Base-by-base conservation (phyloP, 2,329 filamentous ascomycete genomes). In the Hymenoscyphus salicellus region DNA sequence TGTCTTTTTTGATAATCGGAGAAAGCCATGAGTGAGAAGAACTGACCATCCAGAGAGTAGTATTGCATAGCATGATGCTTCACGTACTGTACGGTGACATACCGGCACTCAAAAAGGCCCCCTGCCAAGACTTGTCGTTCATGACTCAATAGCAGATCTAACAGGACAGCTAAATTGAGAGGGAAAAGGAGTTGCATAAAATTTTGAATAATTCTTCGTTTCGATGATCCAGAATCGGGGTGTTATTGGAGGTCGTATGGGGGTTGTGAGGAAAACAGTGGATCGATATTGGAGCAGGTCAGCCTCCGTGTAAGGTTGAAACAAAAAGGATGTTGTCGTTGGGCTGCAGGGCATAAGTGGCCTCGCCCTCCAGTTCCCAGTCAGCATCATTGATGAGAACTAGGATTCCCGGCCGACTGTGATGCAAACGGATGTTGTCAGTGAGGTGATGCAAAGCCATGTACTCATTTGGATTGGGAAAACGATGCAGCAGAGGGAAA, bases 351-450 rank as follows among this genome's bases (percentile, higher is more conserved):
- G 93, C 89, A 75, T 98, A 98, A 70, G 87, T 84, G 75, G 95
- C 93, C 78, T 98, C 94, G 20, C 93, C 95, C 78, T 98, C 95
- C 14, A 99, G 85, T 78, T 98, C 95, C 95, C 95, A 99, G 77
- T 99, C 95, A 30, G 93, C 92, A 72, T 99, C 95, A 76, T 99
- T 99, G 77, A 99, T 96, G 64, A 99, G 83, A 32, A 97, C 94
- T 55, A 99, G 85, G 76, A 99, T 97, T 2, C 95, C 95, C 5
- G 95, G 95, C 61, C 95, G 93, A 66, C 94, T 98, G 57, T 33
- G 63, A 60, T 60, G 71, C 66, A 70, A 73, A 61, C 75, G 72
- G 28, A 56, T 66, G 71, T 72, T 65, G 67, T 72, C 63, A 71
- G 67, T 67, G 49, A 62, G 49, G 52, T 55, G 52, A 28, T 61